Evolutionary conservation across 78 protist genomes (phyloP).

Genomic region (Andalucia godoyi): DNA sequence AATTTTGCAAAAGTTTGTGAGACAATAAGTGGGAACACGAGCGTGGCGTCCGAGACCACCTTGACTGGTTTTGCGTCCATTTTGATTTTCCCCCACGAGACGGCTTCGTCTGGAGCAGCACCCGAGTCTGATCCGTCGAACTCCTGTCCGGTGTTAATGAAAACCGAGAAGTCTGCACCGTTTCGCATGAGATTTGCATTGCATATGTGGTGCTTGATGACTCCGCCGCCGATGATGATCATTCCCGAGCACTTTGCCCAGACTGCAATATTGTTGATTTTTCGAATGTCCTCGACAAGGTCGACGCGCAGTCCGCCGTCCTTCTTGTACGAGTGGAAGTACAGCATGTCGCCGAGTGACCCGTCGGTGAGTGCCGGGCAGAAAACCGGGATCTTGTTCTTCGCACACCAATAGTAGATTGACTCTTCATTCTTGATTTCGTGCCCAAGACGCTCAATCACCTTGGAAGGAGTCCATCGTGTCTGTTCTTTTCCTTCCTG

Average conservation of each 20-base stretch:
- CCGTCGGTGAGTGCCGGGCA: constrained; percentile 99
- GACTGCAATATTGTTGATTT: constrained; percentile 60
- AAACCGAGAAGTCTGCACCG: constrained; percentile 94
- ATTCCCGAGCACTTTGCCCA: constrained; percentile 75
- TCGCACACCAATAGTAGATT: constrained; percentile 89
- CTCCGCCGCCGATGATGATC: constrained; percentile 99
- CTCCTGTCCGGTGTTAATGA: constrained; percentile 82
- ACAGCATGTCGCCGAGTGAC: constrained; percentile 96
- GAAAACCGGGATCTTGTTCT: constrained; percentile 94
- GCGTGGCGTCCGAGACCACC: constrained; percentile 64
- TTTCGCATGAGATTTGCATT: constrained; percentile 99
- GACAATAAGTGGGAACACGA: constrained; percentile 72
- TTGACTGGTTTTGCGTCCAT: constrained; percentile 83
- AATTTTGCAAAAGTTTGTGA: constrained; percentile 55
- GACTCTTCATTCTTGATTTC: constrained; percentile 78
- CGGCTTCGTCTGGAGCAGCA: constrained; percentile 99
- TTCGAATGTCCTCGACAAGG: constrained; percentile 55
- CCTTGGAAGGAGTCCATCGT: constrained; percentile 85
- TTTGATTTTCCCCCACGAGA: constrained; percentile 97
- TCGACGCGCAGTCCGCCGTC: background rate
- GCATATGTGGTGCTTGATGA: constrained; percentile 97
- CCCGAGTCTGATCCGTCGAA: constrained; percentile 94
- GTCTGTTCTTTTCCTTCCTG: constrained; percentile 23
- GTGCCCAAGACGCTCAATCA: constrained; percentile 87
- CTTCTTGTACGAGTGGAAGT: constrained; percentile 67